These are phyloP conservation scores for Penicillium cosmopolitanum DNA, from an alignment of 495 filamentous ascomycete species.

Conservation along the genomic window DNA sequence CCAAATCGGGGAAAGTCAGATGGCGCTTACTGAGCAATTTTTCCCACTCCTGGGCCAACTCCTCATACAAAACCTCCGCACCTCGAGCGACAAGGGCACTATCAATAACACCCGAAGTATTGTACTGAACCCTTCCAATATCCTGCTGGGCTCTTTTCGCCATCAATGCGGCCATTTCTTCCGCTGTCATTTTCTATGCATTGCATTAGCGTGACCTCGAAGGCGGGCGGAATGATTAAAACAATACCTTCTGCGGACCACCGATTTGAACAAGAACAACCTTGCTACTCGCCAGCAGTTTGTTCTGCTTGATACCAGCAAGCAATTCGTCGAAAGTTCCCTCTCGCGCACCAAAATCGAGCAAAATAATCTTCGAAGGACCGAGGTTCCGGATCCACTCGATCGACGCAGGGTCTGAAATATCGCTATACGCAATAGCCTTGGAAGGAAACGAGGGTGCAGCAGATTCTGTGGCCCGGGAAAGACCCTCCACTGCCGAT, in stretches of 20 bases:
- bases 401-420: constrained; percentile 7
- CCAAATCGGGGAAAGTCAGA: constrained; percentile 32
- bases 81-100: constrained; percentile 37
- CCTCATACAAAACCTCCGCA: constrained; percentile 34
- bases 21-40: constrained; percentile 35
- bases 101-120: constrained; percentile 47
- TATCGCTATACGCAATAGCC: constrained; percentile 30
- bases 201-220: background rate
- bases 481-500: constrained; percentile 19
- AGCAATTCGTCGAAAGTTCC: constrained; percentile 40
- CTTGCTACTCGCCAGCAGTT: constrained; percentile 16
- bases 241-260: constrained; percentile 37
- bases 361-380: constrained; percentile 47
- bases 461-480: constrained; percentile 34
- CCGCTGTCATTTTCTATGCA: too few species aligned
- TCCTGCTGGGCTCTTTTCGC: constrained; percentile 1
- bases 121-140: constrained; percentile 38
- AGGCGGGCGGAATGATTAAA: background rate
- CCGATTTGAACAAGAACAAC: constrained; percentile 45
- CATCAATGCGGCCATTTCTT: too few species aligned
- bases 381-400: constrained; percentile 22
- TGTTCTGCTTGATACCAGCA: constrained; percentile 24
- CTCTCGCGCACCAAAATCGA: constrained; percentile 56
- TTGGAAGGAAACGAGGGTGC: constrained; percentile 17
- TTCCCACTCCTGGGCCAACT: constrained; percentile 33